Conservation (phyloP, 495 filamentous ascomycete species). For the Aspergillus avenaceus region DNA sequence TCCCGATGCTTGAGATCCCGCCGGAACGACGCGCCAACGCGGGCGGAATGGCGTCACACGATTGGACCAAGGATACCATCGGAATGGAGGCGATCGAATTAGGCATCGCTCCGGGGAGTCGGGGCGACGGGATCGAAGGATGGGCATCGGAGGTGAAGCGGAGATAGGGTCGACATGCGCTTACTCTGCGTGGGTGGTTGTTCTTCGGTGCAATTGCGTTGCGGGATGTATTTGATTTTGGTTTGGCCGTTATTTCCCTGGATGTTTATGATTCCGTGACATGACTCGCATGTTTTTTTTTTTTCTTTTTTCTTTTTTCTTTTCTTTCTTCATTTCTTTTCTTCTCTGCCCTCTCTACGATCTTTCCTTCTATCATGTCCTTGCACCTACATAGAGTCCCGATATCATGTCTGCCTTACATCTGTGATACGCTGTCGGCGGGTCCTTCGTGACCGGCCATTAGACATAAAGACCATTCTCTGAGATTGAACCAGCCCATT, state of each 20-base stretch:
- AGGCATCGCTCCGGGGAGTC: conserved; percentile 68
- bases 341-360: not conserved
- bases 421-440: not conserved
- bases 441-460: not conserved
- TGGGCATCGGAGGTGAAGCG: conserved; percentile 92
- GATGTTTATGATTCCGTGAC: conserved; percentile 20
- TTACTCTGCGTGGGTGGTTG: not conserved
- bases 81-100: conserved; percentile 82
- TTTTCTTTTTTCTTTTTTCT: not conserved
- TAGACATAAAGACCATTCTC: conserved; percentile 5
- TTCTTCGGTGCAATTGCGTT: conserved; percentile 7
- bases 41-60: conserved; percentile 84
- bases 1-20: conserved; percentile 86
- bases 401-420: conserved; percentile 2
- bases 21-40: conserved; percentile 90
- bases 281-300: conserved; percentile 8
- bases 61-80: conserved; percentile 74
- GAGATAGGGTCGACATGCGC: conserved; percentile 40
- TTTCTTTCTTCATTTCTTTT: not conserved
- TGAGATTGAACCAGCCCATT: too few relatives aligned
- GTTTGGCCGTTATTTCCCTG: conserved; percentile 12
- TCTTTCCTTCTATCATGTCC: not conserved
- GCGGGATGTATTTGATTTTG: conserved; percentile 7
- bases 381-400: conserved; percentile 10
- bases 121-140: conserved; percentile 91